Evolutionary conservation across 345 rosid genomes (phyloP).

Genomic region (Populus davidiana): DNA sequence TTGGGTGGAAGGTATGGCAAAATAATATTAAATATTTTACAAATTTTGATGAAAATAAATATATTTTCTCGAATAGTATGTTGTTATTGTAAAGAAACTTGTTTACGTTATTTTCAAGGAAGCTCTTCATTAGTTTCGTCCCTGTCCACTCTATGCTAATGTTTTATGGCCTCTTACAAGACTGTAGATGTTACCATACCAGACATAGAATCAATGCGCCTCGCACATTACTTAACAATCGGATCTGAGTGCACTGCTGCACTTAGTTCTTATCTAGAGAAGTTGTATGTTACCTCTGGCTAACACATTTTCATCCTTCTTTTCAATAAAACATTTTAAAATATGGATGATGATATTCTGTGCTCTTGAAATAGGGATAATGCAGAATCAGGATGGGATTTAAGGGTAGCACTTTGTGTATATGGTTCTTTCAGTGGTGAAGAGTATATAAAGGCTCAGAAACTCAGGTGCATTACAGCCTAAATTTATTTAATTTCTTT

Average conservation of each 20-base stretch:
- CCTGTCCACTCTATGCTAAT: conserved; percentile 18
- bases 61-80: too few species aligned
- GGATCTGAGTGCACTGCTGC: conserved; percentile 59
- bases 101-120: not conserved
- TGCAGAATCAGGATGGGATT: conserved; percentile 60
- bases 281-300: conserved; percentile 34
- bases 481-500: not conserved
- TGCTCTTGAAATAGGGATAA: conserved; percentile 35
- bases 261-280: conserved; percentile 44
- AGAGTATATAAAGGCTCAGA: conserved; percentile 62
- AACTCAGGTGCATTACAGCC: conserved; percentile 40
- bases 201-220: conserved; percentile 65
- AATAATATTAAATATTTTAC: too few species aligned
- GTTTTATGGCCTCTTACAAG: conserved; percentile 21
- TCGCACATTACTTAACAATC: conserved; percentile 69
- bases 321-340: not conserved
- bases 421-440: conserved; percentile 56
- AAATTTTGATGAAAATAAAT: not conserved
- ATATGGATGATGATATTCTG: conserved; percentile 5
- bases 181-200: conserved; percentile 65
- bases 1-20: conserved; percentile 58
- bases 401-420: conserved; percentile 54
- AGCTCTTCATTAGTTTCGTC: not conserved
- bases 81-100: not conserved
- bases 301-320: not conserved